These are phyloP conservation scores for Pelargonium fulgidum DNA, from an alignment of 441 rosid species.

Conservation along the genomic window DNA sequence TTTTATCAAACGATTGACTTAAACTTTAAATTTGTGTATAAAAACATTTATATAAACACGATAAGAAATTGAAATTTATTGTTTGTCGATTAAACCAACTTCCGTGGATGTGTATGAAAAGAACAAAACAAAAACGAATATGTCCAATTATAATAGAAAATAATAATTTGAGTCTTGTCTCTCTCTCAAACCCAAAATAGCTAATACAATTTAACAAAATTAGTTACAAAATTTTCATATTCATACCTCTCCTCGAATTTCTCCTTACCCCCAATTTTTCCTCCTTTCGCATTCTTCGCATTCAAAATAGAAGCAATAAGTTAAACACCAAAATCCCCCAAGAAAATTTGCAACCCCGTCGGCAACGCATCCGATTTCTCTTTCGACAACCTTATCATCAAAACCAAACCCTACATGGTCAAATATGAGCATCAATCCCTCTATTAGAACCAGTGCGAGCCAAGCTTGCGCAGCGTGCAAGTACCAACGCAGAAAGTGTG, in stretches of 20 bases:
- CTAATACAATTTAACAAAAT: too few relatives aligned
- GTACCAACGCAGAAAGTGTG: constrained; percentile 90
- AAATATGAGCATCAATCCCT: not conserved
- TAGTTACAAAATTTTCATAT: too few relatives aligned
- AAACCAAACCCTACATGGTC: not conserved
- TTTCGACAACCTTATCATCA: not conserved
- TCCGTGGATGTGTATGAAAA: too few relatives aligned
- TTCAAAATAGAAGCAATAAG: constrained; percentile 33
- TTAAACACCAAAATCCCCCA: constrained; percentile 15
- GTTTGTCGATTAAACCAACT: too few relatives aligned
- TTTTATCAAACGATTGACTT: too few relatives aligned
- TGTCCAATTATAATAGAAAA: too few relatives aligned
- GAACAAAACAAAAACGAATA: too few relatives aligned
- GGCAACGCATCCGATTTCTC: not conserved
- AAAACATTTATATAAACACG: too few relatives aligned
- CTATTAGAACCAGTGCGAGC: constrained; percentile 22
- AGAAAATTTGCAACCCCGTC: not conserved
- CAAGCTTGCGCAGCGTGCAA: constrained; percentile 98
- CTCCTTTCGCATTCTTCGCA: constrained; percentile 28
- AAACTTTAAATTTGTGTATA: too few relatives aligned
- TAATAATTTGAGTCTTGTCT: too few relatives aligned
- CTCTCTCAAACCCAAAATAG: too few relatives aligned
- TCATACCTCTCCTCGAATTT: constrained; percentile 36
- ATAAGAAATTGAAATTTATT: too few relatives aligned
- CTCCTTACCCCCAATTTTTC: constrained; percentile 38